Percentiles rank a stretch among this genome's conserved stretches.
Conservation (phyloP, 176 grass and related monocot genomes). For the Neostapfia colusana region DNA sequence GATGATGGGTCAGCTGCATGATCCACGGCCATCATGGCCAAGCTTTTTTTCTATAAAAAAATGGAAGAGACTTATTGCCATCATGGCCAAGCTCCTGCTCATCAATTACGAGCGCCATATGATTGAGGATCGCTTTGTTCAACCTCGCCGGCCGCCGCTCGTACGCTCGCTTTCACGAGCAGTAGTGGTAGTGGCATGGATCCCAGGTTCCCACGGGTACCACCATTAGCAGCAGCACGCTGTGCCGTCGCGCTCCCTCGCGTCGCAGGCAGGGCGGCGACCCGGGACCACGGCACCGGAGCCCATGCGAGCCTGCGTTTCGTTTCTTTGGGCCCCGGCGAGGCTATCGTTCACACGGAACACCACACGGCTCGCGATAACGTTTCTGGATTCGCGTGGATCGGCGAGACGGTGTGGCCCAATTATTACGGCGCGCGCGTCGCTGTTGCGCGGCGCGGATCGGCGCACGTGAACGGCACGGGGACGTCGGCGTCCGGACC, state of each 20-base stretch:
- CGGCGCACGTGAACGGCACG: slow-evolving; percentile 39
- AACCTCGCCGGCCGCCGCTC: neutral
- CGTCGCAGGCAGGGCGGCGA: neutral
- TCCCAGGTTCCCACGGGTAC: neutral
- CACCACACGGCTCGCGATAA: neutral
- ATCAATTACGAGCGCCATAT: slow-evolving; percentile 39
- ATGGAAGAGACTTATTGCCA: too few species aligned
- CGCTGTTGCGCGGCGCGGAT: neutral
- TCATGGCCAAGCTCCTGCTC: slow-evolving; percentile 4
- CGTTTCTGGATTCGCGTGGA: neutral
- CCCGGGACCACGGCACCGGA: slow-evolving; percentile 2
- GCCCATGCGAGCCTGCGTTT: slow-evolving; percentile 37
- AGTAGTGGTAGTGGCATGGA: neutral
- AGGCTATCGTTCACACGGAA: slow-evolving; percentile 18
- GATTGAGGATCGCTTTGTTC: slow-evolving; percentile 28
- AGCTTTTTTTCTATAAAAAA: neutral
- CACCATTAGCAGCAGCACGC: neutral
- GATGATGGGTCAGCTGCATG: slow-evolving; percentile 46
- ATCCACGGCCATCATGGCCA: slow-evolving; percentile 37
- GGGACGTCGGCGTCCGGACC: slow-evolving; percentile 27
- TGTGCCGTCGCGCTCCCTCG: slow-evolving; percentile 1
- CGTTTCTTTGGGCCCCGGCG: slow-evolving; percentile 26
- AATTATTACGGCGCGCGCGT: slow-evolving; percentile 26
- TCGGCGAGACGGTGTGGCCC: slow-evolving; percentile 8
- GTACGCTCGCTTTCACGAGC: slow-evolving; percentile 29